Base-by-base conservation (phyloP, 352 stramenopile genomes). In the Elongisporangium undulatum region DNA sequence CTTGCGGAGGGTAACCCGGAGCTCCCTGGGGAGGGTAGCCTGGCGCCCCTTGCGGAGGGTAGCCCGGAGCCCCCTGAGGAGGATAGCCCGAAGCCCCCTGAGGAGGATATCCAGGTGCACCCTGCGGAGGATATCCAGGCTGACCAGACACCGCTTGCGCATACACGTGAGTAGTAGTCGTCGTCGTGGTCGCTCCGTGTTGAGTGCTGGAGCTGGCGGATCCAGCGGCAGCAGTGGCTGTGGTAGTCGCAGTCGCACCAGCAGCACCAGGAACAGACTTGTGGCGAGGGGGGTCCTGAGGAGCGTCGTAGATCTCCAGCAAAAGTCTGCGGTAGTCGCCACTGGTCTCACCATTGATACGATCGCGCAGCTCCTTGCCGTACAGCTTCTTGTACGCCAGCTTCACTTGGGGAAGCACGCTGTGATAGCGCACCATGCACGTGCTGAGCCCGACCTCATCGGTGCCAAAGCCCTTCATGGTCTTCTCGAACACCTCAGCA, bases 391-490 rank as follows among this genome's bases (percentile, higher is more conserved):
- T 86, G 67, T 87, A 90, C 15, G 66, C 74, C 49, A 51, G 26
- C 60, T 87, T 84, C 7, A 88, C 74, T 17, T 88, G 55, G 6
- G 75, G 77, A 4, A 88, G 53, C 19, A 86, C 45, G 8, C 66
- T 74, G 48, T 87, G 74, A 58, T 87, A 90, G 34, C 80, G 77
- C 58, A 90, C 75, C 17, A 90, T 51, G 15, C 74, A 64, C 17
- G 76, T 83, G 55, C 75, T 88, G 3, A 90, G 57, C 5, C 63
- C 69, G 3, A 69, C 79, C 49, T 88, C 78, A 61, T 90, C 79
- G 38, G 76, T 89, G 13, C 77, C 80, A 55, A 89, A 83, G 19
- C 76, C 80, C 60, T 87, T 88, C 78, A 90, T 85, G 6, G 78
- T 89, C 55, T 77, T 79, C 54, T 90, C 80, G 64, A 90, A 87